Base-by-base conservation (phyloP, 768 basidiomycete genomes). In the Exidia glandulosa region DNA sequence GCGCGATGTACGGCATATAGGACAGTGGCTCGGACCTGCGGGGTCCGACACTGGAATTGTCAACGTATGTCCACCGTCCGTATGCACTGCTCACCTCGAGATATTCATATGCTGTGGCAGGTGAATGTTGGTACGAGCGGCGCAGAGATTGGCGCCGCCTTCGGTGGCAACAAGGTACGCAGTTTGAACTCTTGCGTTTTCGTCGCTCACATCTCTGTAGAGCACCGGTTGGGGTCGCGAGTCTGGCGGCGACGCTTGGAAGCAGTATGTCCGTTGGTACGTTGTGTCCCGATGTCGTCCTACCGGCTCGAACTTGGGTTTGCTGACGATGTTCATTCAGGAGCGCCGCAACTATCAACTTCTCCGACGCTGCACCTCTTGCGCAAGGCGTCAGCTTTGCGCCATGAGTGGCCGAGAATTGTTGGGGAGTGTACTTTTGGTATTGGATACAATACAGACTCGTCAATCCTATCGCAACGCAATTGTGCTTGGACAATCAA, bases 191-290 rank as follows among this genome's bases (percentile, higher is more conserved):
- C 57, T n/a, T n/a, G 1, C 45, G 32, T 32, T 50, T 57, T 16
- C 45, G 12, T 60, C n/a, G 12, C 45, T 65, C 34, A 34, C 30
- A n/a, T 41, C 23, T 33, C 55, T 57, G 32, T 70, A 89, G 88
- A 89, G 84, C 72, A 90, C 88, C 56, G 90, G 89, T 63, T 90
- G 88, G 93, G 94, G 95, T 23, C 84, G 95, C 56, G 95, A 98
- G 76, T 92, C 90, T 5, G 95, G 95, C 41, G 94, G 94, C 58
- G 95, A 97, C 72, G 88, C 94, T 23, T 98, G 95, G 95, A 93
- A 94, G 71, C 90, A 95, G 72, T 94, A 94, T 65, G 88, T 94
- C 41, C 83, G 91, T 57, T 94, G 90, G 36, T 37, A 37, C 36
- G 36, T 37, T n/a, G n/a, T n/a, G n/a, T n/a, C n/a, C n/a, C n/a